Evolutionary conservation across 768 basidiomycete species (phyloP).

Genomic region (Leccinum disarticulatum): DNA sequence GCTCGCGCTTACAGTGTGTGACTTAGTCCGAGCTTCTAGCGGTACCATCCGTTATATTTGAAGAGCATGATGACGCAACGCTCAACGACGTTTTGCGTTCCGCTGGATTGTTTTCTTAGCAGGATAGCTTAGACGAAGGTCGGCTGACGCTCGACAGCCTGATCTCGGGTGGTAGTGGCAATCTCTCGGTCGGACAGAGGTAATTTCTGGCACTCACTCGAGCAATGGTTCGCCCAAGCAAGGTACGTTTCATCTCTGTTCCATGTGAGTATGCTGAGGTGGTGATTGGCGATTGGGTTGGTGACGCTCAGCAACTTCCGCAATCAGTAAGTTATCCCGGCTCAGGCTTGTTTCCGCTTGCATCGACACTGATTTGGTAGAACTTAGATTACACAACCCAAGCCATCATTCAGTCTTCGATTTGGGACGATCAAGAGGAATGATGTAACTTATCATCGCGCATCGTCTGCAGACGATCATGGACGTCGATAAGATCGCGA

Average conservation of each 20-base stretch:
- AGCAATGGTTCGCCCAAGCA: constrained; percentile 55
- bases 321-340: constrained; percentile 34
- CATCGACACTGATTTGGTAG: not conserved
- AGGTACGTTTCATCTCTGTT: constrained; percentile 26
- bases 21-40: constrained; percentile 31
- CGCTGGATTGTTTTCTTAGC: constrained; percentile 45
- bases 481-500: constrained; percentile 59
- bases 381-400: constrained; percentile 52
- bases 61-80: constrained; percentile 50
- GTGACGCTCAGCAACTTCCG: constrained; percentile 40
- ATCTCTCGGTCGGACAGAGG: constrained; percentile 58
- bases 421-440: constrained; percentile 45
- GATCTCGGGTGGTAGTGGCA: constrained; percentile 44
- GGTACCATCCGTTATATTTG: constrained; percentile 55
- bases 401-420: constrained; percentile 52
- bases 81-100: constrained; percentile 50
- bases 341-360: not conserved
- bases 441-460: constrained; percentile 47
- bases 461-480: constrained; percentile 45
- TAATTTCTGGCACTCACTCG: constrained; percentile 61
- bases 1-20: not conserved
- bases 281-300: not conserved
- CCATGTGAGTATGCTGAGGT: not conserved
- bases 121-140: constrained; percentile 36
- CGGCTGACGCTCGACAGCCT: constrained; percentile 45